Conservation (phyloP, 768 basidiomycete genomes). For the Rhodosporidiobolus odoratus region DNA sequence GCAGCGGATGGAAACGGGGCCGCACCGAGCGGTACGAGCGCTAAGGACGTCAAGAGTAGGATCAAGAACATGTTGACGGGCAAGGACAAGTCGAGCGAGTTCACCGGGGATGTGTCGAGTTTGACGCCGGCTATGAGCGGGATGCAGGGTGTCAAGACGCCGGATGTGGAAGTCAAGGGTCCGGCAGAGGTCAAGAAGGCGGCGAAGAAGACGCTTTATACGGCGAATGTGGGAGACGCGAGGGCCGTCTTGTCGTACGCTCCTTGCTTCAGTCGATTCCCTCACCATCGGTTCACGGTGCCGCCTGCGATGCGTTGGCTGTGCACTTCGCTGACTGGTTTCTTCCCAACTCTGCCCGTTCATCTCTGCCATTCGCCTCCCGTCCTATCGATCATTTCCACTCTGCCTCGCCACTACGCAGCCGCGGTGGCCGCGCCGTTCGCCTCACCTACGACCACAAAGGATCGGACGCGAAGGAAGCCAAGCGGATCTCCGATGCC, state of each 20-base stretch:
- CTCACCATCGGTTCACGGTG: background rate
- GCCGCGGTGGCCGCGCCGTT: constrained; percentile 78
- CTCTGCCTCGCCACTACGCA: constrained; percentile 17
- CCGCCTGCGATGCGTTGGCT: background rate
- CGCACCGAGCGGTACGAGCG: too few species aligned
- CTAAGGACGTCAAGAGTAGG: constrained; percentile 6
- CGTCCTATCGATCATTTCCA: background rate
- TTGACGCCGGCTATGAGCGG: background rate
- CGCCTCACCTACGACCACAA: constrained; percentile 98
- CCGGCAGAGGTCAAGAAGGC: constrained; percentile 34
- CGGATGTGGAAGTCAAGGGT: constrained; percentile 15
- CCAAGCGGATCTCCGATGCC: constrained; percentile 93
- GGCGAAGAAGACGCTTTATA: constrained; percentile 63
- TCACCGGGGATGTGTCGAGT: background rate
- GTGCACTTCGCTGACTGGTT: background rate
- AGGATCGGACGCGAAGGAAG: constrained; percentile 92
- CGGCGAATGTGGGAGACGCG: constrained; percentile 95
- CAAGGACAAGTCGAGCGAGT: background rate
- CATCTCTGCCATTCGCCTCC: too few species aligned
- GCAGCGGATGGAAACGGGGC: too few species aligned
- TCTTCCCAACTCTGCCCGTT: background rate
- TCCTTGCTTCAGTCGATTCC: constrained; percentile 5
- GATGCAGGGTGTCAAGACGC: constrained; percentile 4
- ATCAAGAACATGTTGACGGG: constrained; percentile 13
- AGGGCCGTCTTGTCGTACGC: constrained; percentile 76